Evolutionary conservation across 2,329 filamentous ascomycete genomes (phyloP).

Genomic region (Aspergillus terreus): DNA sequence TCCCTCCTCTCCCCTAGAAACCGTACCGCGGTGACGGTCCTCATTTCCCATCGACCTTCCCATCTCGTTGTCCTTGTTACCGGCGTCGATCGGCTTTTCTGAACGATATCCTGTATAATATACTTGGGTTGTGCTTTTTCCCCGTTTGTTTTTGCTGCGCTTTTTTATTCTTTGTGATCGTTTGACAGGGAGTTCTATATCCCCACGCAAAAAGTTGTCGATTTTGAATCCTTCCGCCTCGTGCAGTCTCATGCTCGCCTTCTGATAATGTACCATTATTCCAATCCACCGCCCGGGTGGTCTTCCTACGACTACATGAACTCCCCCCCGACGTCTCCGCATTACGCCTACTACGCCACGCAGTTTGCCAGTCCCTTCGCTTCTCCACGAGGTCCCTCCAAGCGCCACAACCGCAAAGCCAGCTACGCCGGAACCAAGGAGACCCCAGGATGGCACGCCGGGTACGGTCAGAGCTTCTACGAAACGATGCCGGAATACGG

Average conservation of each 20-base stretch:
- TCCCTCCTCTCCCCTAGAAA: conserved; percentile 39
- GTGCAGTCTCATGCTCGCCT: conserved; percentile 28
- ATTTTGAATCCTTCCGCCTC: conserved; percentile 10
- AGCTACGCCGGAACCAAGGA: conserved; percentile 50
- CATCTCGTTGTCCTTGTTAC: conserved; percentile 22
- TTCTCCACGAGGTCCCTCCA: conserved; percentile 43
- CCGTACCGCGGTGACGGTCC: conserved; percentile 44
- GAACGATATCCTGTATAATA: conserved; percentile 46
- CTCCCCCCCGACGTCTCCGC: conserved; percentile 50
- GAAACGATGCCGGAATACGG: conserved; percentile 47
- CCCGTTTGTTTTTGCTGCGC: conserved; percentile 10
- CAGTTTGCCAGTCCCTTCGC: conserved; percentile 48
- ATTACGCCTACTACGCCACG: conserved; percentile 52
- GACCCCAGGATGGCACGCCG: conserved; percentile 41
- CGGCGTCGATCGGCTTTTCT: conserved; percentile 33
- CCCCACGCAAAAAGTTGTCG: conserved; percentile 16
- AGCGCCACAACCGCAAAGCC: conserved; percentile 55
- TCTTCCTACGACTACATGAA: conserved; percentile 47
- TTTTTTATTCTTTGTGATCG: conserved; percentile 15
- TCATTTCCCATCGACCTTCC: conserved; percentile 18
- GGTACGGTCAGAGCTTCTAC: conserved; percentile 46
- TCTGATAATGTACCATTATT: conserved; percentile 46
- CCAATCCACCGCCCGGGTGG: conserved; percentile 47
- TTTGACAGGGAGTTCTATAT: conserved; percentile 13
- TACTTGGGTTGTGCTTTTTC: conserved; percentile 29